Base-by-base conservation (phyloP, 2,329 filamentous ascomycete genomes). In the Lachnum nothofagi region DNA sequence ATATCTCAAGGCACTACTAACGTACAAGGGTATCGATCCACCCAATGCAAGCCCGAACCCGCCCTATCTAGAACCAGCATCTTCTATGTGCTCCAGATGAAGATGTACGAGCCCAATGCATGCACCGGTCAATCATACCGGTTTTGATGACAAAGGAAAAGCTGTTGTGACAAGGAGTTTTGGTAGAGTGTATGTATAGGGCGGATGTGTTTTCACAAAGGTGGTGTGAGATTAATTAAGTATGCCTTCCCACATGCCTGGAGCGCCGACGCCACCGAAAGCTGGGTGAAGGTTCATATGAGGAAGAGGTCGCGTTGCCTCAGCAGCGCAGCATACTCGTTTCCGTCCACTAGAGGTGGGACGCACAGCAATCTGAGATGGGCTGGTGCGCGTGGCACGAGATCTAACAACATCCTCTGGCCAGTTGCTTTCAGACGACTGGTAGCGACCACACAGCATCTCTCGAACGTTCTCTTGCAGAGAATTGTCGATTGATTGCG, bases 401-500 rank as follows among this genome's bases (percentile, higher is more conserved):
- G 61, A 64, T 52, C 66, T 49, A 16, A 61, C 48, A 37, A 63
- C 42, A 16, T 58, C 51, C 24, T 59, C 53, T 33, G 59, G 58
- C 60, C 61, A 63, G 33, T 49, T 55, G 38, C 42, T 56, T 29
- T 57, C 48, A 31, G 42, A 33, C 38, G 52, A 39, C 34, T 49
- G 53, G 35, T 55, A 66, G 44, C 61, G 61, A 27, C 63, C 68
- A 38, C 68, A 68, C 23, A 87, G 70, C 58, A 86, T 72, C 44
- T 82, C 77, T 46, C 83, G 80, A 9, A 87, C 83, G 50, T 84
- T 83, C 51, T 85, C 80, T 61, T 86, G 83, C 7, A 83, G 70
- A n/a, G 72, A 68, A 49, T 73, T 70, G 31, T 86, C 82, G 47
- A 78, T 72, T 12, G 80, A 84, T 6, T 69, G 60, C 12, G 80